These are phyloP conservation scores for Pinus taeda DNA, from an alignment of 75 land plant species.

Conservation along the genomic window DNA sequence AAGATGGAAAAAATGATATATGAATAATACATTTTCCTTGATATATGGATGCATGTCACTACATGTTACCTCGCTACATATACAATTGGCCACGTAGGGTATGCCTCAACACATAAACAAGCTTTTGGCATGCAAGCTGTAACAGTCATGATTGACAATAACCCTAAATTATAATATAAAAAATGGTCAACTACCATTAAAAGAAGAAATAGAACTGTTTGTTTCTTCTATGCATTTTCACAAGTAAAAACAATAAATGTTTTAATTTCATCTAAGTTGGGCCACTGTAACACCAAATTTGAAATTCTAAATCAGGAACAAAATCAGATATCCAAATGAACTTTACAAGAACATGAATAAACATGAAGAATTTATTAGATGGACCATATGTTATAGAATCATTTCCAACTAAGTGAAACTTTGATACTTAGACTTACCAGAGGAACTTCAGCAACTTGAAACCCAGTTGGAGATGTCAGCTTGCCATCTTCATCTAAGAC, in stretches of 20 bases:
- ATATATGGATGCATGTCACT: not conserved
- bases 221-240: not conserved
- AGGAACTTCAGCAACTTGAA: slow-evolving; percentile 96
- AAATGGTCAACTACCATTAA: not conserved
- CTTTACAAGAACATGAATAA: not conserved
- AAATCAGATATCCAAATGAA: not conserved
- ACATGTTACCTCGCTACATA: too few species aligned
- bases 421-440: slow-evolving; percentile 42
- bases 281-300: not conserved
- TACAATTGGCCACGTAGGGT: too few species aligned
- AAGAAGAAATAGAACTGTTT: not conserved
- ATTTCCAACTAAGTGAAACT: not conserved
- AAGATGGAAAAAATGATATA: not conserved
- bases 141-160: not conserved
- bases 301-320: not conserved
- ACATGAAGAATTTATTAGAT: not conserved
- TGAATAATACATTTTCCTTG: not conserved
- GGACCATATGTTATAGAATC: not conserved
- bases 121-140: too few species aligned
- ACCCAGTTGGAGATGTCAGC: slow-evolving; percentile 86
- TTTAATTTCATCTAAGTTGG: not conserved
- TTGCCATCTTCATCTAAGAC: slow-evolving; percentile 87
- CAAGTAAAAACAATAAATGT: not conserved
- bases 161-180: not conserved
- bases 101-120: not conserved